phyloP scores from a whole-genome alignment of 148 eudicot species.

The Rhododendron ferrugineum region DNA sequence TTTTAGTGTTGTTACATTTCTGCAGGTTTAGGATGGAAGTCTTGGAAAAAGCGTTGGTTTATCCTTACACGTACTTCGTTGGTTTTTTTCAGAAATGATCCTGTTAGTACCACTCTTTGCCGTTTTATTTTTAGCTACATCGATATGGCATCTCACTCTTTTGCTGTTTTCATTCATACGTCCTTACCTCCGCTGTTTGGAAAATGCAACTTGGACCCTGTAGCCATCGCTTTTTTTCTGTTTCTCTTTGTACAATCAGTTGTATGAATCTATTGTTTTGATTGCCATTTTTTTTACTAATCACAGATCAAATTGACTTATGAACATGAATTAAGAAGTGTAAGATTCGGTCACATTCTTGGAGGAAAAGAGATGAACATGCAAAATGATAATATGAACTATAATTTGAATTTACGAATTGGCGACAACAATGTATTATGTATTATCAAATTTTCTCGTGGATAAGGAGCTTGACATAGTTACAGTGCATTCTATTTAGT shows the following conservation, averaged over 20 bases:
- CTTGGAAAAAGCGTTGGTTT: conserved; percentile 99
- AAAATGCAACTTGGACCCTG: neutral
- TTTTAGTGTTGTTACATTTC: conserved; percentile 4
- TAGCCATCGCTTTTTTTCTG: neutral
- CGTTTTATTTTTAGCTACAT: conserved; percentile 8
- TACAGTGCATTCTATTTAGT: neutral
- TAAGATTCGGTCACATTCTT: neutral
- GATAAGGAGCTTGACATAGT: neutral
- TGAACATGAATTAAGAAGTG: neutral
- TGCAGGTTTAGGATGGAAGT: conserved; percentile 99
- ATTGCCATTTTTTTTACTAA: neutral
- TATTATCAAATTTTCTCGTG: neutral
- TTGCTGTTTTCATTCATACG: neutral
- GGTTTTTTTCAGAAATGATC: conserved; percentile 97
- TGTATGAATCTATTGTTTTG: neutral
- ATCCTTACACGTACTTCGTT: conserved; percentile 92
- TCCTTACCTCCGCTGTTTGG: neutral
- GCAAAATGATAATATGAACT: neutral
- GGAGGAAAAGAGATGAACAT: neutral
- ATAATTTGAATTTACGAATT: neutral
- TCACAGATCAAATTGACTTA: neutral
- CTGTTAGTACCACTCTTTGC: conserved; percentile 45
- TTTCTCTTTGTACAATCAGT: neutral
- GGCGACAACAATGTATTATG: neutral
- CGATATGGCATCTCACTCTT: neutral